These are phyloP conservation scores for Termitomyces sp. DNA, from an alignment of 768 basidiomycete genomes.

Conservation along the genomic window DNA sequence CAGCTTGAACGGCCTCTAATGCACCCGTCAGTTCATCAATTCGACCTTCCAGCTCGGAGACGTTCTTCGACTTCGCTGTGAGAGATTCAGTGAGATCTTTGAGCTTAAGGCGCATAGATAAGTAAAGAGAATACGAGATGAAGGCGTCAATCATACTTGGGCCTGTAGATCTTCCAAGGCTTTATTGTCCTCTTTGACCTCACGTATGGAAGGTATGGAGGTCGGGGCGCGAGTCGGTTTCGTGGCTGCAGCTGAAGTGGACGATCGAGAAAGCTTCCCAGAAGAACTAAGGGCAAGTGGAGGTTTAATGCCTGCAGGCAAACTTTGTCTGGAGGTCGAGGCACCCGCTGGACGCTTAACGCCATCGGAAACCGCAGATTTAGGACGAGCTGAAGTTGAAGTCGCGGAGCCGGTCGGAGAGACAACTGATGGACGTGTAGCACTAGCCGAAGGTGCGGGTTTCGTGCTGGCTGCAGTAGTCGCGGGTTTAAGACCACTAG, in stretches of 20 bases:
- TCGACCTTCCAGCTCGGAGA: conserved; percentile 53
- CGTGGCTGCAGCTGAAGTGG: conserved; percentile 29
- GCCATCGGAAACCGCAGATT: conserved; percentile 67
- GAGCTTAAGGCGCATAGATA: conserved; percentile 41
- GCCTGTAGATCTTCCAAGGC: conserved; percentile 55
- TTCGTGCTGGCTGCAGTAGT: conserved; percentile 26
- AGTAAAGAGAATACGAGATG: background rate
- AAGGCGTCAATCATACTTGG: conserved; percentile 44
- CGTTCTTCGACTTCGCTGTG: conserved; percentile 47
- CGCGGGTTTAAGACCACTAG: background rate
- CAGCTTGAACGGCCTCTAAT: conserved; percentile 44
- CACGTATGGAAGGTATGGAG: conserved; percentile 75
- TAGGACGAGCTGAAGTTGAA: conserved; percentile 54
- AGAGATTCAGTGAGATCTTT: conserved; percentile 55
- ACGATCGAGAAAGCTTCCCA: conserved; percentile 32
- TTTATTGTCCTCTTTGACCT: conserved; percentile 63
- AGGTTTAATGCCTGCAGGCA: conserved; percentile 35
- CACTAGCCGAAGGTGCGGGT: conserved; percentile 31
- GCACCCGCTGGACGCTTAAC: conserved; percentile 45
- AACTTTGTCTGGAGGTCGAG: conserved; percentile 40
- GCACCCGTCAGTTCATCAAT: conserved; percentile 48
- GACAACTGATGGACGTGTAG: conserved; percentile 48
- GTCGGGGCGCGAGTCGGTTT: conserved; percentile 47
- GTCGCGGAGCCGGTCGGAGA: conserved; percentile 55
- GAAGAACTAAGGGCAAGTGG: conserved; percentile 24